Evolutionary conservation across 2,329 filamentous ascomycete genomes (phyloP), one percentile per base, ranked within the genome.

Genomic region (Phaeosphaeria sp.): DNA sequence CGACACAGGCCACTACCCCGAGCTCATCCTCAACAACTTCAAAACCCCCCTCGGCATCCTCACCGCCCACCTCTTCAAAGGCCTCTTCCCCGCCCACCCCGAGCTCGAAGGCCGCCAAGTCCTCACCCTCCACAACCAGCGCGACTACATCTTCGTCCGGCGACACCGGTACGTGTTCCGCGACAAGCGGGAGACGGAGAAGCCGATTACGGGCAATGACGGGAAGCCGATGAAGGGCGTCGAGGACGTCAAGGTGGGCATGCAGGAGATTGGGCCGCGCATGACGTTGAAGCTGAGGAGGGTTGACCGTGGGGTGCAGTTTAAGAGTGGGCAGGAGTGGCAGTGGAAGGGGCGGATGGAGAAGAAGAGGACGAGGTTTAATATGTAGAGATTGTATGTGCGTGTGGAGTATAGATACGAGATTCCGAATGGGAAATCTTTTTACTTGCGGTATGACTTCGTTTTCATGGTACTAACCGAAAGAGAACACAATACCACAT

Each of bases 261-360:
- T 98, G 71, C 95, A 98, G 78, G 95, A 98, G 79, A 80, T 97
- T 22, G 94, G 67, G 7, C 69, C 70, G 6, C 83, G 89, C 69
- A 84, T 95, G 81, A 94, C 91, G 2, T 79, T 98, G 64, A 98
- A 98, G 82, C 80, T 99, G 71, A 87, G 93, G 67, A 87, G 95
- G 70, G 89, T 98, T 44, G 94, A 98, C 75, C 93, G 93, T 79
- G 94, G 93, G 0, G 91, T 99, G 64, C 91, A 82, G 82, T 87
- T 77, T 81, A 89, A 78, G 47, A 89, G 87, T 77, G 92, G 92
- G 39, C 86, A 92, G 66, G 91, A 96, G 74, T 98, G 95, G 94
- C 87, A 97, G 76, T 99, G 95, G 95, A 96, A 96, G 81, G 90
- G 91, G 11, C 88, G 89, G 74, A 96, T 95, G 89, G 95, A 99